Evolutionary conservation across 352 stramenopile genomes (phyloP), one percentile per base, ranked within the genome.

Genomic region (Pythium biforme): DNA sequence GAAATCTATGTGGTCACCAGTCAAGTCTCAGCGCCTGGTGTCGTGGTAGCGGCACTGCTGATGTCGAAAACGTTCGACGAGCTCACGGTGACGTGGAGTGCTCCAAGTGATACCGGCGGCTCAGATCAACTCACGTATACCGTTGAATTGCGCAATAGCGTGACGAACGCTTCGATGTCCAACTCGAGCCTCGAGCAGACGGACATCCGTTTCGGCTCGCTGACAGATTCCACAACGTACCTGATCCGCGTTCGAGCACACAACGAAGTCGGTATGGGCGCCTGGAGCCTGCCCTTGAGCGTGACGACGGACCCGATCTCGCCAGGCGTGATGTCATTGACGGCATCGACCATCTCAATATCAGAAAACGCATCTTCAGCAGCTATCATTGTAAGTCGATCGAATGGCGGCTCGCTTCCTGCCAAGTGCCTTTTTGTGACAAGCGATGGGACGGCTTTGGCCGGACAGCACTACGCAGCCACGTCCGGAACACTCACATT

Each of bases 281-380:
- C 37, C 0, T 89, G 79, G 79, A 84, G 72, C 54, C 9, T 17
- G 1, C 29, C 25, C 1, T 29, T 82, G 17, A 46, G 59, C 19
- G 62, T 70, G n/a, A 71, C 59, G 17, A 89, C 79, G 0, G 70
- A 89, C 37, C 70, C 75, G 1, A 58, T 86, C 11, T 79, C 72
- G 0, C 74, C 79, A 14, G 79, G 79, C 6, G 60, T 72, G 5
- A 80, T 89, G 15, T 64, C 62, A 22, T 87, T 89, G 25, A 19
- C 25, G 1, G 39, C 20, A 0, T 52, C 40, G 1, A 50, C 50
- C 3, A 26, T 59, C 2, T 66, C 27, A 4, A 62, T 83, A 7
- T 69, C 57, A 4, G 79, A 89, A 67, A 65, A 55, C 11, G 55
- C 12, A 2, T n/a, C 20, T 0, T 47, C 61, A 0, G 37, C 66